A percentile compares a stretch with the other conserved stretches of the same genome.
Evolutionary conservation across 352 stramenopile species (phyloP).

Genomic region (Phytophthora crassamura): DNA sequence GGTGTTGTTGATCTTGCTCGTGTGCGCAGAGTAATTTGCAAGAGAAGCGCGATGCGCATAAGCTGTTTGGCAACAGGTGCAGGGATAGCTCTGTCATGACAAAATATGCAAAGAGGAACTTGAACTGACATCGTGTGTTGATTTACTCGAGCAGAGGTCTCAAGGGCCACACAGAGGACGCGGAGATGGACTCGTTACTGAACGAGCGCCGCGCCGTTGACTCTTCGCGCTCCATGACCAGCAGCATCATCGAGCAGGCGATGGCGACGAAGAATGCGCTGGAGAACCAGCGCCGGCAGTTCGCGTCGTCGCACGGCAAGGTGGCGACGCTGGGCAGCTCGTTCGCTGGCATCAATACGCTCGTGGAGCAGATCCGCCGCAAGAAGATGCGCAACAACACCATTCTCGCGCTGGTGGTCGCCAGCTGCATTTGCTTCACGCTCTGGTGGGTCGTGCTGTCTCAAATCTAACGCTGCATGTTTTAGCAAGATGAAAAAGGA

Average conservation of each 20-base stretch:
- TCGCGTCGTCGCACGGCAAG: constrained; percentile 86
- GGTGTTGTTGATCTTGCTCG: constrained; percentile 8
- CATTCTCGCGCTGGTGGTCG: constrained; percentile 96
- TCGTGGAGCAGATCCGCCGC: constrained; percentile 96
- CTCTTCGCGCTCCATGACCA: constrained; percentile 81
- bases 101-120: not conserved
- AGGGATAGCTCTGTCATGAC: not conserved
- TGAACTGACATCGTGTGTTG: not conserved
- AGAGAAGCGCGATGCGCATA: constrained; percentile 84
- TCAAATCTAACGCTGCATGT: constrained; percentile 48
- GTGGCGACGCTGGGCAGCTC: constrained; percentile 89
- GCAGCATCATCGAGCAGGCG: constrained; percentile 90
- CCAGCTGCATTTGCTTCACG: constrained; percentile 96
- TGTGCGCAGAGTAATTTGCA: constrained; percentile 68
- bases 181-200: constrained; percentile 80
- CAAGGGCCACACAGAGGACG: constrained; percentile 61
- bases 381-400: constrained; percentile 98
- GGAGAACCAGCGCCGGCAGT: constrained; percentile 88
- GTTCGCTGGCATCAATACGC: constrained; percentile 94
- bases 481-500: no score
- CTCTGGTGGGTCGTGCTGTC: constrained; percentile 94
- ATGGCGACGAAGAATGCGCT: constrained; percentile 89
- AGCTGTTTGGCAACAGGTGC: constrained; percentile 83
- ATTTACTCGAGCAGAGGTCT: constrained; percentile 37
- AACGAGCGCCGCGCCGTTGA: constrained; percentile 84